phyloP scores from a whole-genome alignment of 2,329 filamentous ascomycete genomes.

The Clarireedia hainanense region DNA sequence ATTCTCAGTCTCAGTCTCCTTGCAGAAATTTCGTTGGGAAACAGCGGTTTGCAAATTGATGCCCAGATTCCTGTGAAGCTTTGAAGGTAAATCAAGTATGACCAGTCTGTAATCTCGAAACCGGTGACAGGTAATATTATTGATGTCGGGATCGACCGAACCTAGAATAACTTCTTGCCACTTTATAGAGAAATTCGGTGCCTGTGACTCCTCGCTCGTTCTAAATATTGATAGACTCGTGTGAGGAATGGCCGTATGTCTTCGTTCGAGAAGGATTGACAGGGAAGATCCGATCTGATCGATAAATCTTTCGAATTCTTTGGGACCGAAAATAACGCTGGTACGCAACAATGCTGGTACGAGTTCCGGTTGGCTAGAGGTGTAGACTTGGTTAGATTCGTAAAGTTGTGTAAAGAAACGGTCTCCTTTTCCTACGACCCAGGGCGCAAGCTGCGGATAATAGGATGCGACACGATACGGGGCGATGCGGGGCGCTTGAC shows the following conservation, averaged over 20 bases:
- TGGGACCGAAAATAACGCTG: slow-evolving; percentile 6
- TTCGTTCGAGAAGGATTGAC: neutral
- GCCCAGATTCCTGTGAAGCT: neutral
- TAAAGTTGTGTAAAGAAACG: slow-evolving; percentile 2
- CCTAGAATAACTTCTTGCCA: neutral
- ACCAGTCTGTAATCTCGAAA: neutral
- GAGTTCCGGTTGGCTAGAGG: neutral
- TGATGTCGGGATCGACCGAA: neutral
- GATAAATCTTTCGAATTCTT: neutral
- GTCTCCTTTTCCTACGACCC: slow-evolving; percentile 20
- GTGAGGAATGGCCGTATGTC: too few species aligned
- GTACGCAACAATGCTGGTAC: neutral
- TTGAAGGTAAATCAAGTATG: neutral
- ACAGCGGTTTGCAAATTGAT: neutral
- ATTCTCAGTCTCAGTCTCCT: neutral
- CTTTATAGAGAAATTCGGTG: neutral
- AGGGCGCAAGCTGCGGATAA: slow-evolving; percentile 21
- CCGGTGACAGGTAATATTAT: neutral
- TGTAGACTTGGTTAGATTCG: neutral
- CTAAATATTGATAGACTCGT: neutral
- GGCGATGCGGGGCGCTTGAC: slow-evolving; percentile 19
- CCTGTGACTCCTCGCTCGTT: neutral
- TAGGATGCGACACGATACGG: slow-evolving; percentile 13
- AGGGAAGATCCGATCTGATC: neutral
- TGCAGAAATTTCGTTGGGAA: neutral